Evolutionary conservation across 257 asterid species (phyloP).

Genomic region (Solanum chmielewskii): DNA sequence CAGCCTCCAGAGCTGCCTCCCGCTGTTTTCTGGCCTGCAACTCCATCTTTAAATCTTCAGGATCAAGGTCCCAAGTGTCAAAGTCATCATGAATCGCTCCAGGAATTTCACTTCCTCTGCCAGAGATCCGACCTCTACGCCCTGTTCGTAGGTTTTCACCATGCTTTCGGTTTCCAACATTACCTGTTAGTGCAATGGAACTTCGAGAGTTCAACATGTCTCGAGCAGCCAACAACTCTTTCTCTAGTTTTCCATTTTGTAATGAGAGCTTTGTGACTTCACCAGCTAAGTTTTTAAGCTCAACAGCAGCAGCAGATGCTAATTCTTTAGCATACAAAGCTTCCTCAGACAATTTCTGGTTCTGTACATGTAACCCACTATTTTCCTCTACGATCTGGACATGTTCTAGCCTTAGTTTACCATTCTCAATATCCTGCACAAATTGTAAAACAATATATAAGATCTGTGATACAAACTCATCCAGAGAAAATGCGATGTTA

Average conservation of each 20-base stretch:
- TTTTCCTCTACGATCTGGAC: slow-evolving; percentile 75
- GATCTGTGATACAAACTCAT: background rate
- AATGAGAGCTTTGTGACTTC: slow-evolving; percentile 91
- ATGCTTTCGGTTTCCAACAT: slow-evolving; percentile 46
- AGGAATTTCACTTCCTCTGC: slow-evolving; percentile 41
- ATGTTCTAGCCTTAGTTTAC: slow-evolving; percentile 65
- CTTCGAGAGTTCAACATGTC: slow-evolving; percentile 46
- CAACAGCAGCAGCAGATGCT: slow-evolving; percentile 98
- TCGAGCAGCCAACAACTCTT: slow-evolving; percentile 59
- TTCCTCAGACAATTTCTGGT: slow-evolving; percentile 87
- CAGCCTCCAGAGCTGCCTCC: slow-evolving; percentile 83
- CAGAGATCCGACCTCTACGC: slow-evolving; percentile 54
- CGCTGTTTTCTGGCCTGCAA: slow-evolving; percentile 82
- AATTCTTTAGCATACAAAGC: slow-evolving; percentile 96
- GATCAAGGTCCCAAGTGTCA: slow-evolving; percentile 68
- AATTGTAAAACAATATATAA: background rate
- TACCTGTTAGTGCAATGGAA: slow-evolving; percentile 27
- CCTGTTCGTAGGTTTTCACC: slow-evolving; percentile 40
- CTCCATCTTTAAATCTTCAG: slow-evolving; percentile 76
- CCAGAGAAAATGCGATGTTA: background rate
- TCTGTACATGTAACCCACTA: slow-evolving; percentile 76
- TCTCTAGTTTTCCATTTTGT: slow-evolving; percentile 73
- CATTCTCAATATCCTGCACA: slow-evolving; percentile 79
- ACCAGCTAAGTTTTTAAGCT: slow-evolving; percentile 80
- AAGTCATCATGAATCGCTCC: slow-evolving; percentile 56